Percentiles rank a stretch among this genome's conserved stretches.
Conservation (phyloP, 2,329 filamentous ascomycete genomes). For the Sodiomyces alkalinus region DNA sequence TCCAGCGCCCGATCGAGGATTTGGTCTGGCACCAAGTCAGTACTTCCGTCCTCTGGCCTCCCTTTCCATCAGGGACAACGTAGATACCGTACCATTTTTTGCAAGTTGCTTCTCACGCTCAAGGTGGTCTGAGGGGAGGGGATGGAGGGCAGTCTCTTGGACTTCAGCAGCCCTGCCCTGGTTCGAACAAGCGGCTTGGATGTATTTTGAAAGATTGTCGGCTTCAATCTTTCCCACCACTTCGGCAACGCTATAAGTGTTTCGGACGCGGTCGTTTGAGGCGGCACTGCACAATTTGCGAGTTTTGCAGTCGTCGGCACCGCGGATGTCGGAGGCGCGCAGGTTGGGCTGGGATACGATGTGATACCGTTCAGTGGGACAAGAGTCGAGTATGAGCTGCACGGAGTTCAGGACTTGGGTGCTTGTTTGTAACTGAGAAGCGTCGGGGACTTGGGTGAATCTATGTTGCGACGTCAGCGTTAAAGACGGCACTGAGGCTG, state of each 20-base stretch:
- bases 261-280: conserved; percentile 17
- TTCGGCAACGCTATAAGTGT: conserved; percentile 36
- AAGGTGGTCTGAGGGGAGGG: conserved; percentile 22
- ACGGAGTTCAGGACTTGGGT: conserved; percentile 25
- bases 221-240: conserved; percentile 35
- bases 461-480: neutral
- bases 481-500: neutral
- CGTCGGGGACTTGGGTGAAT: neutral
- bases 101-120: conserved; percentile 27
- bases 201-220: conserved; percentile 24
- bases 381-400: conserved; percentile 42
- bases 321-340: conserved; percentile 51
- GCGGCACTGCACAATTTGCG: conserved; percentile 33
- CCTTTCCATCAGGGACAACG: no score
- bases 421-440: conserved; percentile 33
- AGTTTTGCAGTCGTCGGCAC: conserved; percentile 32
- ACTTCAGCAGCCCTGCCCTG: conserved; percentile 21
- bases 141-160: conserved; percentile 23
- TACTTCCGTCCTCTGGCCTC: neutral
- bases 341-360: conserved; percentile 65
- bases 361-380: conserved; percentile 63
- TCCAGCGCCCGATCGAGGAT: conserved; percentile 34
- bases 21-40: conserved; percentile 24
- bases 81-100: conserved; percentile 30
- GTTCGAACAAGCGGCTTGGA: conserved; percentile 29